Evolutionary conservation across 2,329 filamentous ascomycete genomes (phyloP), one percentile per base, ranked within the genome.

Genomic region (Calycina marina): DNA sequence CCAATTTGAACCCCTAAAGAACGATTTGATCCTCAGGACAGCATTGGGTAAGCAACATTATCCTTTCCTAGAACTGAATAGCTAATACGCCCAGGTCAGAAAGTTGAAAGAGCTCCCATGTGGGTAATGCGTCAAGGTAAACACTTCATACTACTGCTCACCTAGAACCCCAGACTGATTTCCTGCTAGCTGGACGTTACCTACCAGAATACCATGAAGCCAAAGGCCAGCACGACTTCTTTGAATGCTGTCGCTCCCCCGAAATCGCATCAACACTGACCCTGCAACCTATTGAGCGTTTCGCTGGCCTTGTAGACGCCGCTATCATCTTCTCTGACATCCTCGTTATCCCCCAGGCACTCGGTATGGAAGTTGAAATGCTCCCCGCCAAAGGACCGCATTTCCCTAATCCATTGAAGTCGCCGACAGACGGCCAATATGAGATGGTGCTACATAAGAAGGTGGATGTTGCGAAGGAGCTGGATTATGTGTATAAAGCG

Each of bases 301-400:
- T 77, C 54, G 77, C 69, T 25, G 86, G 85, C 26, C 76, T 98
- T 40, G 73, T 98, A 47, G 90, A 98, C 57, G 88, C 85, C 16
- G 86, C 90, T 38, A 98, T 98, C 51, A 98, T 98, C 57, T 98
- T 98, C 67, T 93, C 84, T 35, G 90, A 98, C 55, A 98, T 98
- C 44, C 72, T 98, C 22, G 90, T 98, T 28, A 86, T 98, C 41
- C 90, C 90, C 0, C 90, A 98, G 61, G 90, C 90, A 18, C 82
- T 98, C 73, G 90, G 90, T 1, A 98, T 98, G 90, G 67, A 69
- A n/a, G 90, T 98, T 16, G 81, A 96, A 56, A 98, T 98, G 90
- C 68, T 96, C 8, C 86, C 94, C 56, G 92, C 90, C 61, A 92
- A 93, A 57, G 90, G 90, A 0, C 90, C 90, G 8, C 82, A 92